These are phyloP conservation scores for Neofusicoccum umdonicola DNA, from an alignment of 2,329 filamentous ascomycete genomes.

Conservation along the genomic window DNA sequence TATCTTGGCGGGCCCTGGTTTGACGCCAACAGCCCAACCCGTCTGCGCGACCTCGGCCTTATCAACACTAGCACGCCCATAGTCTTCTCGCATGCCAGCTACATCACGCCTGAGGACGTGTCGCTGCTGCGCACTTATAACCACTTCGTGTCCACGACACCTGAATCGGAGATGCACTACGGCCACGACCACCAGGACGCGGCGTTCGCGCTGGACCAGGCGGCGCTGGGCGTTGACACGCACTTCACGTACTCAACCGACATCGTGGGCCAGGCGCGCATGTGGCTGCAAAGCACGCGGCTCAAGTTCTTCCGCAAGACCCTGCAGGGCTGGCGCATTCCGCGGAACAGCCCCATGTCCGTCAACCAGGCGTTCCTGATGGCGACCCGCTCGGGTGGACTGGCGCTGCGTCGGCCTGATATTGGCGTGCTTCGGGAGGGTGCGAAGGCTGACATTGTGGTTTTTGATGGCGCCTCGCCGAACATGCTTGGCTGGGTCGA, in stretches of 20 bases:
- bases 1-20: slow-evolving; percentile 24
- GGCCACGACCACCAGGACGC: slow-evolving; percentile 51
- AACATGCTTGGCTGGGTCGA: slow-evolving; percentile 55
- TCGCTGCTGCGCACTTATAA: slow-evolving; percentile 49
- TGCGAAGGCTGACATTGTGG: slow-evolving; percentile 55
- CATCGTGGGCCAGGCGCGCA: slow-evolving; percentile 45
- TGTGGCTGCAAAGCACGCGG: slow-evolving; percentile 54
- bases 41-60: slow-evolving; percentile 36
- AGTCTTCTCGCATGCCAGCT: slow-evolving; percentile 53
- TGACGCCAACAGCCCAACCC: slow-evolving; percentile 39
- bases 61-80: slow-evolving; percentile 49
- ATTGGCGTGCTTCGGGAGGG: slow-evolving; percentile 50
- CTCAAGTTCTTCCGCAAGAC: slow-evolving; percentile 40
- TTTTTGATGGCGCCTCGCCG: slow-evolving; percentile 52
- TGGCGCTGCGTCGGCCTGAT: slow-evolving; percentile 52
- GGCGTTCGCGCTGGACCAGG: slow-evolving; percentile 50
- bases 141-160: slow-evolving; percentile 57
- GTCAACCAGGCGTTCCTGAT: slow-evolving; percentile 56
- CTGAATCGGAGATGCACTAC: slow-evolving; percentile 60
- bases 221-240: slow-evolving; percentile 54
- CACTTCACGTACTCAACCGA: slow-evolving; percentile 54
- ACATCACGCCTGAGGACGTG: slow-evolving; percentile 41
- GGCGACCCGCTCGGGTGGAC: slow-evolving; percentile 53
- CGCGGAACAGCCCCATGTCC: slow-evolving; percentile 51
- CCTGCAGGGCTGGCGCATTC: slow-evolving; percentile 43